A percentile compares a stretch with the other conserved stretches of the same genome.
These are phyloP conservation scores for Botryococcus braunii DNA, from an alignment of 163 green algal genomes.

Conservation along the genomic window DNA sequence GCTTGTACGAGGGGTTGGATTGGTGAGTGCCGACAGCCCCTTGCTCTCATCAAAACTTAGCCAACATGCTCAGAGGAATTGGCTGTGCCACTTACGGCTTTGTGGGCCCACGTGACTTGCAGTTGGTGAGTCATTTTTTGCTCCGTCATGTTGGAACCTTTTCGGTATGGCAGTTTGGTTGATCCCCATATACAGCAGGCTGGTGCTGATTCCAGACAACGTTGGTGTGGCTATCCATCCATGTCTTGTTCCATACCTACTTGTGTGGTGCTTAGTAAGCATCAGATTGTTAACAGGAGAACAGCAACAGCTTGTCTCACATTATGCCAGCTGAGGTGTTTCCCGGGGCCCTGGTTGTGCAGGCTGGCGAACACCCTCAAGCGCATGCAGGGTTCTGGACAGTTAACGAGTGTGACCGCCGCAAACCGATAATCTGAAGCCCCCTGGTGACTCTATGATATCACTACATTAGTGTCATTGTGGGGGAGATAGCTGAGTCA, in stretches of 20 bases:
- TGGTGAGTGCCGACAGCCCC: conserved; percentile 29
- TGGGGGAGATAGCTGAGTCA: no score
- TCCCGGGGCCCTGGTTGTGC: conserved; percentile 2
- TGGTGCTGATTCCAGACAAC: neutral
- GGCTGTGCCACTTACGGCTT: neutral
- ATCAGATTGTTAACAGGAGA: neutral
- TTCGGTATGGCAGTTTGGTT: no score
- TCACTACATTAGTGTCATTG: no score
- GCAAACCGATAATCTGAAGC: conserved; percentile 17
- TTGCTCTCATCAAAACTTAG: neutral
- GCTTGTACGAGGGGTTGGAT: conserved; percentile 65
- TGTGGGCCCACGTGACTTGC: neutral
- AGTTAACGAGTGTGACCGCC: conserved; percentile 21
- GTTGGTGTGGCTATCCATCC: neutral
- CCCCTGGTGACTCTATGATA: no score
- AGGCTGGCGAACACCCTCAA: conserved; percentile 25
- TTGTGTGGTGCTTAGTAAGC: neutral
- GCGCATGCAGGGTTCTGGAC: conserved; percentile 24
- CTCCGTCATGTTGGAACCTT: no score
- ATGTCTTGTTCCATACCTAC: neutral
- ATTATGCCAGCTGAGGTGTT: neutral
- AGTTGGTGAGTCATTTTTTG: neutral
- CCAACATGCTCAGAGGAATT: neutral
- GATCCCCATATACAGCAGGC: neutral
- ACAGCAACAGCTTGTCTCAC: neutral